Evolutionary conservation across 2,329 filamentous ascomycete genomes (phyloP), one percentile per base, ranked within the genome.

Genomic region (Leptoxyphium fumago): DNA sequence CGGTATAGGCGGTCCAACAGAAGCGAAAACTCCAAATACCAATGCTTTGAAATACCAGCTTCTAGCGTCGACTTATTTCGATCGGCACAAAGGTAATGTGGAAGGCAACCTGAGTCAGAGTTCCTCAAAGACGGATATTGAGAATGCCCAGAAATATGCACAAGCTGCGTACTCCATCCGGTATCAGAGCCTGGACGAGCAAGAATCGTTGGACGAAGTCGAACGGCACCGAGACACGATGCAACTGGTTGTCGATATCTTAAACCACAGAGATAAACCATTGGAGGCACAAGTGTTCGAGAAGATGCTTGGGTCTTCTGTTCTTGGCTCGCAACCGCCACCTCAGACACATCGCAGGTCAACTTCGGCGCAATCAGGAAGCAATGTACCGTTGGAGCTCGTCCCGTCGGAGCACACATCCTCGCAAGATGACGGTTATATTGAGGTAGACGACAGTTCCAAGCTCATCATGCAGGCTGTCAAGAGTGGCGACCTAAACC

Each of bases 41-140:
- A 40, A 46, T 28, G 50, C 50, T 14, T 32, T 50, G 29, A 50
- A 53, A 41, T 29, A 54, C 28, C 49, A 54, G 29, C 36, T 53
- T 21, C 45, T 54, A 13, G 52, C 45, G 2, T 50, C 46, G 8
- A 46, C 50, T 8, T 53, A 54, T 38, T 50, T 46, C 34, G 48
- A 52, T n/a, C 38, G 49, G 29, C 46, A 52, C 34, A 36, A 42
- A 14, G 39, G 42, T 15, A 46, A 43, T 28, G 21, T 45, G 2
- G 44, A 43, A 15, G 32, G 29, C 9, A 45, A 30, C 5, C 41
- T 47, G 26, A 36, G 9, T 9, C 32, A 36, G 32, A 46, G 43
- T 39, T 15, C 42, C 29, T 36, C 32, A 2, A 36, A 39, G 9
- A 44, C 47, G 15, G 50, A 54, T 36, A 41, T 54, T 15, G 49